A percentile compares a stretch with the other conserved stretches of the same genome.
Evolutionary conservation across 768 basidiomycete genomes (phyloP).

Genomic region (Cubamyces lactineus): DNA sequence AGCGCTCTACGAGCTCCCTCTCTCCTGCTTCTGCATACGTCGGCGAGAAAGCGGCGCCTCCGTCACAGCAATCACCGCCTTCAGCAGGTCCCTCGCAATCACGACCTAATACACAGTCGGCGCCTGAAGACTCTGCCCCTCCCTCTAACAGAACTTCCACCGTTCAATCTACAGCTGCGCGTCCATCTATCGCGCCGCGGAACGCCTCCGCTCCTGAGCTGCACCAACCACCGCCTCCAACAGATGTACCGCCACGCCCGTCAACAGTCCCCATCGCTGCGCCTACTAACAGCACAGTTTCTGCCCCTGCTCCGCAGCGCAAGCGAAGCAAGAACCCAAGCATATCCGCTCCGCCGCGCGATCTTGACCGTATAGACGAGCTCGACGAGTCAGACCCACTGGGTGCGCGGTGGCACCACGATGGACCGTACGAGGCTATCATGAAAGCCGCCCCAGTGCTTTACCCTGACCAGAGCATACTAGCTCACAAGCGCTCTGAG

Average conservation of each 20-base stretch:
- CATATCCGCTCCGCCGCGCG: conserved; percentile 30
- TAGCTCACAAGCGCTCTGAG: conserved; percentile 14
- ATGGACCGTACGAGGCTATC: conserved; percentile 75
- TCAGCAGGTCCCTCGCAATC: background rate
- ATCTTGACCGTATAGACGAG: conserved; percentile 75
- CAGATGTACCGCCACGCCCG: conserved; percentile 21
- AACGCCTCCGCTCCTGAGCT: conserved; percentile 27
- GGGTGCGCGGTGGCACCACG: conserved; percentile 65
- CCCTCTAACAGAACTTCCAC: background rate
- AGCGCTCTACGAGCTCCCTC: conserved; percentile 3
- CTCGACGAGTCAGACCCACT: conserved; percentile 76
- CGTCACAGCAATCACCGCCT: background rate
- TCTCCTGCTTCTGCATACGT: background rate
- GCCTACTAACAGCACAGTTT: background rate
- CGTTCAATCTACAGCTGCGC: conserved; percentile 10
- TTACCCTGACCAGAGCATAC: conserved; percentile 21
- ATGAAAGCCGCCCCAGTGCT: conserved; percentile 36
- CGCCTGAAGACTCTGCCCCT: background rate
- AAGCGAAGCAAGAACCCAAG: conserved; percentile 33
- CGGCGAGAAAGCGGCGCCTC: background rate
- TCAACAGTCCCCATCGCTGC: conserved; percentile 24
- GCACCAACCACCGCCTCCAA: conserved; percentile 17
- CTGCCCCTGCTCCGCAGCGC: conserved; percentile 26
- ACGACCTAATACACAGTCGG: background rate
- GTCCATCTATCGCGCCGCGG: conserved; percentile 14